Conservation (phyloP, 2,329 filamentous ascomycete genomes). For the Diaporthe vaccinii region DNA sequence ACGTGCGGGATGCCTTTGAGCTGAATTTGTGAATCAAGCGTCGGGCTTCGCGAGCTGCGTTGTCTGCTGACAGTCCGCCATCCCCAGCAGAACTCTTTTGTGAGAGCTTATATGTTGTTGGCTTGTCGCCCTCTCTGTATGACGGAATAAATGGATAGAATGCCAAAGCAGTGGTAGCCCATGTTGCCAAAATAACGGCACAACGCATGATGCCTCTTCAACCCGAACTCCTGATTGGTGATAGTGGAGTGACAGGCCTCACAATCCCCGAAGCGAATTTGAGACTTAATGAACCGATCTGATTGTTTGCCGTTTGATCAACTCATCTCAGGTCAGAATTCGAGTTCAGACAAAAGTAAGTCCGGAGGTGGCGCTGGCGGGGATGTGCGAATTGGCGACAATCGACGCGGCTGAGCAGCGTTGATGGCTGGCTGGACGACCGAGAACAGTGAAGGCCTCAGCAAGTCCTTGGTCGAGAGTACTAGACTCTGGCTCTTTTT, state of each 20-base stretch:
- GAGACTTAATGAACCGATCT: neutral
- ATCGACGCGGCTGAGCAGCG: conserved; percentile 23
- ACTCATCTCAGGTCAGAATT: conserved; percentile 2
- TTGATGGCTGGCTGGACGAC: conserved; percentile 35
- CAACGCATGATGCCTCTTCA: conserved; percentile 56
- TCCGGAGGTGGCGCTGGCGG: neutral
- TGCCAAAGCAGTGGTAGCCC: conserved; percentile 59
- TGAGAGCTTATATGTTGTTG: conserved; percentile 57
- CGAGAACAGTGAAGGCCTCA: conserved; percentile 38
- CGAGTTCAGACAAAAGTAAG: neutral
- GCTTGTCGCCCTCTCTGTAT: conserved; percentile 40
- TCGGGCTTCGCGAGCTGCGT: conserved; percentile 54
- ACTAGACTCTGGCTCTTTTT: conserved; percentile 44
- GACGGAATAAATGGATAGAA: conserved; percentile 62
- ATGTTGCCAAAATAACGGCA: conserved; percentile 60
- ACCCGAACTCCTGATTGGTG: neutral
- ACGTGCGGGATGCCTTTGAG: conserved; percentile 42
- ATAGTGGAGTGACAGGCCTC: neutral
- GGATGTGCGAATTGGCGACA: neutral
- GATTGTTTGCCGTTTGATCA: neutral
- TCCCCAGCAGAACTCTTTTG: conserved; percentile 54
- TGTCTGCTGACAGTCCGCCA: conserved; percentile 48
- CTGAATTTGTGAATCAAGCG: conserved; percentile 58
- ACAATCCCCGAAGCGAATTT: neutral
- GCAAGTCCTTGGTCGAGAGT: conserved; percentile 41